These are phyloP conservation scores for Atalantia buxifolia DNA, from an alignment of 345 rosid genomes.

Conservation along the genomic window DNA sequence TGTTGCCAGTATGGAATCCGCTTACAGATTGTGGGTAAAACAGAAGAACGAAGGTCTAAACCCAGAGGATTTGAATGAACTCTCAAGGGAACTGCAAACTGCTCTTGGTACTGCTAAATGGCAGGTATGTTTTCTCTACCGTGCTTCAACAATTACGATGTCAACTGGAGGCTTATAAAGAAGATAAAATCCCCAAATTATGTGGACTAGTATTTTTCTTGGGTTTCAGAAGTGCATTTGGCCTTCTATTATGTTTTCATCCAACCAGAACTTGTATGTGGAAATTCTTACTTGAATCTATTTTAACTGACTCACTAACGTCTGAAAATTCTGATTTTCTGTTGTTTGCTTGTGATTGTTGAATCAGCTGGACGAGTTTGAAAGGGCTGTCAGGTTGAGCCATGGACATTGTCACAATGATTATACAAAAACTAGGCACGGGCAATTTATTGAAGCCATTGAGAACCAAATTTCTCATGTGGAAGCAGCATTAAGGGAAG, in stretches of 20 bases:
- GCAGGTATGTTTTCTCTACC: slow-evolving; percentile 52
- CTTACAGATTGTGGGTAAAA: slow-evolving; percentile 67
- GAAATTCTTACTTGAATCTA: not conserved
- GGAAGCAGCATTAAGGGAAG: slow-evolving; percentile 51
- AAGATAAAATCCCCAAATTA: not conserved
- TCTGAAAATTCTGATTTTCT: not conserved
- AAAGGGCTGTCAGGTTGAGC: slow-evolving; percentile 67
- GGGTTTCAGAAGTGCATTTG: not conserved
- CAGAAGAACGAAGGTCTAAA: slow-evolving; percentile 42
- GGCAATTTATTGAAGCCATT: slow-evolving; percentile 69
- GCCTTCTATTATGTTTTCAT: not conserved
- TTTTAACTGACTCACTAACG: not conserved
- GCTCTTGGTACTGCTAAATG: slow-evolving; percentile 89
- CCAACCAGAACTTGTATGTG: not conserved
- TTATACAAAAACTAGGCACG: slow-evolving; percentile 55
- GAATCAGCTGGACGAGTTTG: slow-evolving; percentile 81
- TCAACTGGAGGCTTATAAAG: not conserved
- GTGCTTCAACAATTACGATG: not conserved
- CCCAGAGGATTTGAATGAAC: slow-evolving; percentile 39
- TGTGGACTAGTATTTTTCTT: not conserved
- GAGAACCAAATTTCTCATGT: slow-evolving; percentile 61
- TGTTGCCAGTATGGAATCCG: slow-evolving; percentile 79
- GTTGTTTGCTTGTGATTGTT: slow-evolving; percentile 18
- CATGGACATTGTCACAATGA: slow-evolving; percentile 48
- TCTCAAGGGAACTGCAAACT: slow-evolving; percentile 71